Evolutionary conservation across 306 rosid genomes (phyloP).

Genomic region (Pterocarpus santalinus): DNA sequence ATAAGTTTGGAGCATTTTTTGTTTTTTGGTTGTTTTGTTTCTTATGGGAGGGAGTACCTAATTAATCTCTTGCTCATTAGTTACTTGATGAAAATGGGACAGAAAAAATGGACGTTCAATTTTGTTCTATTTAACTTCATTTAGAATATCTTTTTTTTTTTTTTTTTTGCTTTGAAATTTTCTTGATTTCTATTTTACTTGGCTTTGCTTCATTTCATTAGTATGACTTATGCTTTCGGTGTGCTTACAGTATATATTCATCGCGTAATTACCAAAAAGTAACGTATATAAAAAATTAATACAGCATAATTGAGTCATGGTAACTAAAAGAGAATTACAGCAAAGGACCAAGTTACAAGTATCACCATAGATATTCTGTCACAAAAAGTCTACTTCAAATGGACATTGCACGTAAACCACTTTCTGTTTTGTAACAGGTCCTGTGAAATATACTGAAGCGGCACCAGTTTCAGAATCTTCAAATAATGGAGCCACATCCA

Average conservation of each 20-base stretch:
- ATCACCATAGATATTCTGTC: too few relatives aligned
- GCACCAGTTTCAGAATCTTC: constrained; percentile 43
- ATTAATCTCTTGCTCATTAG: not conserved
- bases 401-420: not conserved
- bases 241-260: not conserved
- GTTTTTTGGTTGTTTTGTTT: not conserved
- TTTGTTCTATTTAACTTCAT: not conserved
- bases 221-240: not conserved
- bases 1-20: not conserved
- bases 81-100: not conserved
- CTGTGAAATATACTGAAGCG: constrained; percentile 30
- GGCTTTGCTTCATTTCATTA: not conserved
- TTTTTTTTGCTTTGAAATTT: not conserved
- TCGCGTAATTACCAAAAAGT: not conserved
- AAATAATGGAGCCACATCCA: constrained; percentile 38
- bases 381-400: too few relatives aligned
- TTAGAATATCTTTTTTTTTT: not conserved
- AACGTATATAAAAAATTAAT: too few relatives aligned
- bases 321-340: too few relatives aligned
- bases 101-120: not conserved
- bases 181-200: not conserved
- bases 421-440: constrained; percentile 11
- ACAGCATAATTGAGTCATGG: too few relatives aligned
- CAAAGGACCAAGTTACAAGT: too few relatives aligned
- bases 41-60: not conserved